A percentile compares a stretch with the other conserved stretches of the same genome.
Conservation (phyloP, 2,329 filamentous ascomycete species). For the Oidium heveae region DNA sequence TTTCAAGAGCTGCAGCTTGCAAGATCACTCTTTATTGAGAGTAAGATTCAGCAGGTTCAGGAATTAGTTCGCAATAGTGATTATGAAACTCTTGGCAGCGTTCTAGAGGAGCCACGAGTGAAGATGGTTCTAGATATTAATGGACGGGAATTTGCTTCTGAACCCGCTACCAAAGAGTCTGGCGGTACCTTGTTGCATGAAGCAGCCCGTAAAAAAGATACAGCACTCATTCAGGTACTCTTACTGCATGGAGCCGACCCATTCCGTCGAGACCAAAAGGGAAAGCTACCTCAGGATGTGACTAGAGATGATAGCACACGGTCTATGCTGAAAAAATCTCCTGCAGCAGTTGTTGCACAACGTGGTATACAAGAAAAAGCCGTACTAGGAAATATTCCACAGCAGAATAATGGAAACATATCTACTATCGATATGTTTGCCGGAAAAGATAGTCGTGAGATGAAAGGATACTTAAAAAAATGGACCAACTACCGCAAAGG, state of each 20-base stretch:
- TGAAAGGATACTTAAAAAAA: slow-evolving; percentile 97
- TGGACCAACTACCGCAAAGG: slow-evolving; percentile 98
- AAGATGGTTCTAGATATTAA: slow-evolving; percentile 83
- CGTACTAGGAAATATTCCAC: slow-evolving; percentile 53
- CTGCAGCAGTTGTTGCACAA: slow-evolving; percentile 81
- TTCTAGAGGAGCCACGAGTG: slow-evolving; percentile 64
- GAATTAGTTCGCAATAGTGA: slow-evolving; percentile 45
- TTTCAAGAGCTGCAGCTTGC: slow-evolving; percentile 86
- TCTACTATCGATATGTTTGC: slow-evolving; percentile 34
- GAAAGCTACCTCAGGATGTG: slow-evolving; percentile 84
- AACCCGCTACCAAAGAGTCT: slow-evolving; percentile 47
- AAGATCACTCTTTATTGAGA: slow-evolving; percentile 70
- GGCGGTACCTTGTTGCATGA: slow-evolving; percentile 91
- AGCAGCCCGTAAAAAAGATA: slow-evolving; percentile 68
- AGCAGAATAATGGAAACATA: slow-evolving; percentile 23
- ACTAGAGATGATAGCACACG: slow-evolving; percentile 83
- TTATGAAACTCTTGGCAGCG: slow-evolving; percentile 51
- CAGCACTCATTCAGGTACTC: slow-evolving; percentile 66
- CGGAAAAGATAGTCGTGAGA: slow-evolving; percentile 73
- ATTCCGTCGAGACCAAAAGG: slow-evolving; percentile 81
- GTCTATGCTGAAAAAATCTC: slow-evolving; percentile 77
- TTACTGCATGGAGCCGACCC: slow-evolving; percentile 88
- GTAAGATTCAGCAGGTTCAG: slow-evolving; percentile 65
- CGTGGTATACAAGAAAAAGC: slow-evolving; percentile 92
- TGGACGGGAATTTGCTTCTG: slow-evolving; percentile 65